Base-by-base conservation (phyloP, 139 green algal species). In the Volvox africanus region DNA sequence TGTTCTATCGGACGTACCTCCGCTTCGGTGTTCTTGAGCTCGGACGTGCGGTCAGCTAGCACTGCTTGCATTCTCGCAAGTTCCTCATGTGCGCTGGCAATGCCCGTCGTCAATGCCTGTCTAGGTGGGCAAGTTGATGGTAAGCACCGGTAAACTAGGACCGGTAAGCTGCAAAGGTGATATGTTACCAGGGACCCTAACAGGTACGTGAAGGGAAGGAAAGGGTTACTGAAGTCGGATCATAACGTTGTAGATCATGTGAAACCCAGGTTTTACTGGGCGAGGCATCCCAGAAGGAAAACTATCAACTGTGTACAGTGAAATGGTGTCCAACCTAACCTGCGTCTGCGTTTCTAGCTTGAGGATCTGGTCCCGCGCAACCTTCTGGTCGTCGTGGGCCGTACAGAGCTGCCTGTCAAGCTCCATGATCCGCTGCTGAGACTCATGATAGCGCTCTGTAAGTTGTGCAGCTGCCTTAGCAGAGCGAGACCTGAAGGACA, bases 391-490 rank as follows among this genome's bases (percentile, higher is more conserved):
- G 2, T 33, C 37, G 55, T 85, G 33, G n/a, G 87, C 87, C 1
- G 26, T 21, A 5, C 32, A 36, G 32, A 90, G 55, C 86, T 90
- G 73, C 20, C 37, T 5, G 28, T 90, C 86, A n/a, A 90, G 86
- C 50, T 85, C 61, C 28, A 2, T 30, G 44, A 82, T 76, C 65
- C 86, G 44, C 73, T 83, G 71, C 50, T 90, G 86, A 17, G 86
- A 69, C 44, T 90, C 86, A 32, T 83, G 50, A 55, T 83, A 90
- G 86, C 86, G 86, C n/a, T 83, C 76, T 24, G 61, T 67, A 1
- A 91, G 87, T 61, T 78, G 76, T 12, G 33, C 76, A 1, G 61
- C 76, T 13, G 76, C 28, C 68, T 82, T 82, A 32, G 87, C 30
- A 79, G 76, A 86, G 76, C 87, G 76, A 13, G 76, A 14, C 61